Conservation (phyloP, 805 yeast species). For the Saccharomyces mikatae region DNA sequence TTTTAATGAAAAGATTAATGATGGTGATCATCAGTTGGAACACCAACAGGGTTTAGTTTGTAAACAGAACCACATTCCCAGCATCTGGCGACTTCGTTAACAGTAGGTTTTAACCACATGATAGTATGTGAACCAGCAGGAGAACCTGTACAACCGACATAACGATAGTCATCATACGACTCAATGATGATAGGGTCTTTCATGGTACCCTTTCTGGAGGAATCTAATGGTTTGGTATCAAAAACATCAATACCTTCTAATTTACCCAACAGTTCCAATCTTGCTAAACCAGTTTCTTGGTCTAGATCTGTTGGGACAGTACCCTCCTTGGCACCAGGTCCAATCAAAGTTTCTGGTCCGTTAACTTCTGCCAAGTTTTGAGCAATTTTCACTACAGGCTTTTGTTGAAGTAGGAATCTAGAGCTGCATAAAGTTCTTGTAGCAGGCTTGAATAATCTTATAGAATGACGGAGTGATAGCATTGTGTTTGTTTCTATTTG, state of each 20-base stretch:
- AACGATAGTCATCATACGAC: slow-evolving; percentile 86
- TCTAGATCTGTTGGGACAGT: slow-evolving; percentile 88
- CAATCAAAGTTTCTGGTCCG: slow-evolving; percentile 70
- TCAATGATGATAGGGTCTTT: slow-evolving; percentile 84
- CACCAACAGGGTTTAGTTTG: slow-evolving; percentile 82
- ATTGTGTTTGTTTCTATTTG: slow-evolving; percentile 9
- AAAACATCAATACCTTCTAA: slow-evolving; percentile 91
- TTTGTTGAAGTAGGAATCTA: slow-evolving; percentile 28
- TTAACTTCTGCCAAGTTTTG: slow-evolving; percentile 65
- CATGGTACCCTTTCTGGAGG: slow-evolving; percentile 86
- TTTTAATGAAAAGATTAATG: slow-evolving; percentile 11
- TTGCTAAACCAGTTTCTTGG: slow-evolving; percentile 97
- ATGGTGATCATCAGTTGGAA: slow-evolving; percentile 47
- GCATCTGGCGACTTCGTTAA: slow-evolving; percentile 81
- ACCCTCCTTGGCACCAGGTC: slow-evolving; percentile 83
- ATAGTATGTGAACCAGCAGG: slow-evolving; percentile 89
- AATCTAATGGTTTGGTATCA: slow-evolving; percentile 79
- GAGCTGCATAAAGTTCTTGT: slow-evolving; percentile 30
- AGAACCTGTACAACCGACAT: slow-evolving; percentile 94
- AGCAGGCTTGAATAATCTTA: slow-evolving; percentile 26
- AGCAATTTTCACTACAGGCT: slow-evolving; percentile 53
- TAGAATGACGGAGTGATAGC: slow-evolving; percentile 33
- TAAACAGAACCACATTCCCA: slow-evolving; percentile 98
- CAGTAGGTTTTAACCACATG: slow-evolving; percentile 87
- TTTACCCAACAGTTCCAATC: slow-evolving; percentile 90